Base-by-base conservation (phyloP, 116 monocot genomes). In the Papilionanthe hybrid region DNA sequence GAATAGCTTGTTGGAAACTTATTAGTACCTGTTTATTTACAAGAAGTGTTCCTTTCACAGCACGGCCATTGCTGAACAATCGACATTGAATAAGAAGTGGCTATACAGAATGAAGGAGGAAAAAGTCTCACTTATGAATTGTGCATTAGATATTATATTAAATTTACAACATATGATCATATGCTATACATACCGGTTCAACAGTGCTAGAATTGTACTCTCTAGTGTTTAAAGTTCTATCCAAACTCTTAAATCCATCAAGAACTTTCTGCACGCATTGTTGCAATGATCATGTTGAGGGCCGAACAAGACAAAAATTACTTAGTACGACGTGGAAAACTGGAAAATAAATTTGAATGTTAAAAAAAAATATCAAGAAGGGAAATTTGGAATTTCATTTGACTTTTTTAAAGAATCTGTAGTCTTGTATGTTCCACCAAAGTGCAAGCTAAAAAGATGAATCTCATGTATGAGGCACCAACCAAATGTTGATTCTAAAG, bases 1-100 rank as follows among this genome's bases (percentile, higher is more conserved):
- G 5, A 56, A 56, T 56, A 56, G 17, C 56, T 56, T 56, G 56
- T 13, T 18, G 45, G 10, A 45, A 45, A 45, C 5, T 8, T 45
- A 45, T 45, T 56, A 15, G 58, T 86, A 94, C 94, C 91, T 29
- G 79, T 79, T 83, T 89, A 55, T 91, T 75, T 0, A 88, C 47
- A 6, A 94, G 85, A 78, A 91, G 83, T 68, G 94, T 94, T 82
- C 92, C 94, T 65, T 94, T 94, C 1, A 85, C 89, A 83, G 87
- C 89, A 81, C 3, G 75, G 29, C 94, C 94, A 78, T 94, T 85
- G 73, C 90, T 55, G 82, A 94, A 94, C 83, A 94, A 72, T 7
- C 94, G 91, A 79, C 80, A 72, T 78, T 94, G 94, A 25, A 90
- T 83, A 57, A 94, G 86, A 15, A 94, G 80, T 78, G 94, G 94